Conservation (phyloP, 257 asterid species). For the Scutellaria galericulata region DNA sequence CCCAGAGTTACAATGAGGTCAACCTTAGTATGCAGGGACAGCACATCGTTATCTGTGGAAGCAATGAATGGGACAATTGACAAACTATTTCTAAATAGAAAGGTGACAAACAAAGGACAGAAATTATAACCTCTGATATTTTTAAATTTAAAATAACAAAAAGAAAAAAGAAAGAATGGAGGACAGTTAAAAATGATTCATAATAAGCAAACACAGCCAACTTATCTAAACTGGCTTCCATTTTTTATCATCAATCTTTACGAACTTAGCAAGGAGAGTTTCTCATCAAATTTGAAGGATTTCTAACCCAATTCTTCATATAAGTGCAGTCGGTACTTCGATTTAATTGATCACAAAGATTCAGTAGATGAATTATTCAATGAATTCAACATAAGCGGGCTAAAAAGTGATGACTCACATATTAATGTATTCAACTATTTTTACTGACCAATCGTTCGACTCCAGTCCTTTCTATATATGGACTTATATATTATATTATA, state of each 20-base stretch:
- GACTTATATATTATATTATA: neutral
- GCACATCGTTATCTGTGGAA: conserved; percentile 70
- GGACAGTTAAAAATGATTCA: neutral
- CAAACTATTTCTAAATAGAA: neutral
- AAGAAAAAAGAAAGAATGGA: neutral
- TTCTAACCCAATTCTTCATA: neutral
- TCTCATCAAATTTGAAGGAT: conserved; percentile 5
- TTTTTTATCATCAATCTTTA: conserved; percentile 11
- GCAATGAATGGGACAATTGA: neutral
- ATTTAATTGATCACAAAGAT: conserved; percentile 6
- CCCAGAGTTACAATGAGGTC: conserved; percentile 94
- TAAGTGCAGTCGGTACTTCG: neutral
- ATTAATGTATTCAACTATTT: neutral
- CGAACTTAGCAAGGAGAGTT: neutral
- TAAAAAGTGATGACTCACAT: neutral
- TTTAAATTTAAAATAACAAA: neutral
- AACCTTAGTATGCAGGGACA: conserved; percentile 80
- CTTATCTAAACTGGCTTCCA: neutral
- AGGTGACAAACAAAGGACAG: conserved; percentile 13
- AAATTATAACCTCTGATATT: neutral
- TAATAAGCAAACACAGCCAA: neutral
- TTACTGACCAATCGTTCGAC: neutral
- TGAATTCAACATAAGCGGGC: neutral
- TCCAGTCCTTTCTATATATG: neutral
- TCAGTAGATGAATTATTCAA: neutral